A percentile compares a stretch with the other conserved stretches of the same genome.
phyloP scores from a whole-genome alignment of 768 basidiomycete genomes.

The Postia placenta region DNA sequence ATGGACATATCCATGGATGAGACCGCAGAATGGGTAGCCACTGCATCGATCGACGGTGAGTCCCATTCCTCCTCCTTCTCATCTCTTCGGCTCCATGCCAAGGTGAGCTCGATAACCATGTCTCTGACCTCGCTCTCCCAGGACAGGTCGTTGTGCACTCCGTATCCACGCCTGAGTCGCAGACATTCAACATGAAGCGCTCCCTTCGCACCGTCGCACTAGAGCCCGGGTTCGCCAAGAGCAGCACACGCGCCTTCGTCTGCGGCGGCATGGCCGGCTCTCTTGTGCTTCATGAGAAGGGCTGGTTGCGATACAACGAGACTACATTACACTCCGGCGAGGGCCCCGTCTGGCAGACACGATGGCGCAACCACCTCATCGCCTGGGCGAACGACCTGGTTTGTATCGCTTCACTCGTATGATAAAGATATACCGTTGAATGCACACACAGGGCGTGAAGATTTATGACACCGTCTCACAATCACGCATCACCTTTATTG shows the following conservation, averaged over 20 bases:
- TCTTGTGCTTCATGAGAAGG: constrained; percentile 86
- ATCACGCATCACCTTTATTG: constrained; percentile 78
- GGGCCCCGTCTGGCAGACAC: constrained; percentile 90
- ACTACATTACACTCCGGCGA: constrained; percentile 77
- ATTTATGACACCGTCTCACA: constrained; percentile 82
- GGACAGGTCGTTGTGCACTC: constrained; percentile 91
- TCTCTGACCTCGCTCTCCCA: constrained; percentile 24
- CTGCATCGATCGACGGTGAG: constrained; percentile 90
- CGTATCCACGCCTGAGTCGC: constrained; percentile 69
- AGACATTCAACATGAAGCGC: constrained; percentile 85
- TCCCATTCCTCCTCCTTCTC: too few relatives aligned
- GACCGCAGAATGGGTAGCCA: constrained; percentile 85
- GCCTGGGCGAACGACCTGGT: constrained; percentile 96
- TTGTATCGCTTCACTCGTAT: too few relatives aligned
- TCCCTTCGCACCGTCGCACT: constrained; percentile 87
- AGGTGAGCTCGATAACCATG: background rate
- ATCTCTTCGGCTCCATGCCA: background rate
- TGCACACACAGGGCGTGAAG: constrained; percentile 79
- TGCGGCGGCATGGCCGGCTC: constrained; percentile 90
- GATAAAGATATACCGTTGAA: too few relatives aligned
- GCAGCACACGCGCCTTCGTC: constrained; percentile 71
- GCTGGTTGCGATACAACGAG: constrained; percentile 95
- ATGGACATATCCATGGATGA: constrained; percentile 80
- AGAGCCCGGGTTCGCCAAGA: constrained; percentile 85
- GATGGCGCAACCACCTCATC: constrained; percentile 82